Evolutionary conservation across 305 asterid genomes (phyloP), one percentile per base, ranked within the genome.

Genomic region (Stenogyne calaminthoides): DNA sequence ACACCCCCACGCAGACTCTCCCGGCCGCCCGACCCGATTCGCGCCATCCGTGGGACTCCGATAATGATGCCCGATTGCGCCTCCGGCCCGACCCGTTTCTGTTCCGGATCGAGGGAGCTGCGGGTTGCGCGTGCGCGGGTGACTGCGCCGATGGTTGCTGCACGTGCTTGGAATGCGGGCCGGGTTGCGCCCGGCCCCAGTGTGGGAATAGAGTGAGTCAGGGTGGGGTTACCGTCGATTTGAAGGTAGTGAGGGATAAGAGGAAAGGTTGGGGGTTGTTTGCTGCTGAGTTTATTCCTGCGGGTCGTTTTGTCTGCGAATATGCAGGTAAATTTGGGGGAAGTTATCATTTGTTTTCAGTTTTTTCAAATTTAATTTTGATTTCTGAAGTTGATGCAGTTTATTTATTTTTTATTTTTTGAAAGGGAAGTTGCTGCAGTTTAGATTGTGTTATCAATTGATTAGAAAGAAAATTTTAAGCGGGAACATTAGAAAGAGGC

Each of bases 81-180:
- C 56, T 37, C 36, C 57, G 62, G 9, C 47, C 75, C 1, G 87
- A 86, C 74, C 93, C 92, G 14, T 89, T 94, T 65, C 69, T 87
- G 56, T 80, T 88, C 73, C 80, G 87, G 81, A 91, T 88, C 44
- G 89, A 86, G 75, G 89, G 87, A 2, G 93, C 88, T 5, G 6
- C 9, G 22, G 96, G 96, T 8, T 91, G 97, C 80, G 83, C 66
- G 4, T 94, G 97, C 79, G 70, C 65, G 32, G 62, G 57, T n/a
- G 86, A 88, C 67, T 80, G 80, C 44, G 82, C 46, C 68, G 87
- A 36, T 36, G 14, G 42, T 11, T 88, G 86, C 27, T 93, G 96
- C 36, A 82, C 86, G 46, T 93, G 96, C 84, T 61, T 67, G 70
- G 98, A 93, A 74, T 91, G 98, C 65, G 97, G 97, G 15, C 96